A percentile compares a stretch with the other conserved stretches of the same genome.
Conservation (phyloP, 768 basidiomycete species). For the Lactifluus subvellereus region DNA sequence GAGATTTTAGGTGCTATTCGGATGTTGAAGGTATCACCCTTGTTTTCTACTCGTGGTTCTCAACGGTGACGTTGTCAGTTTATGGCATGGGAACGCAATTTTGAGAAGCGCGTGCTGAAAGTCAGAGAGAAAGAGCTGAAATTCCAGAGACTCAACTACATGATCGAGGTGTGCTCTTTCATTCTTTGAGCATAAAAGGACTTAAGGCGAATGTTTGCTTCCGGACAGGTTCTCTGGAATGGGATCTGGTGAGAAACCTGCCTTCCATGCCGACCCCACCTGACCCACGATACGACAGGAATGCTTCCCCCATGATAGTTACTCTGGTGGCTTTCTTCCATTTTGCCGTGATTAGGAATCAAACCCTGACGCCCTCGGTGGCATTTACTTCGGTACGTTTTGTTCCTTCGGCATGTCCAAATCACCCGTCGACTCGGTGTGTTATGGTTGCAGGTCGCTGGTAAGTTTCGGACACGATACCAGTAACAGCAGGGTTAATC, state of each 20-base stretch:
- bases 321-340: constrained; percentile 50
- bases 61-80: constrained; percentile 44
- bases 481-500: neutral
- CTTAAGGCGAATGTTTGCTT: constrained; percentile 3
- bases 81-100: constrained; percentile 93
- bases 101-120: constrained; percentile 66
- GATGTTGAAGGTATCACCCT: constrained; percentile 63
- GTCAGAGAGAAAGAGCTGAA: constrained; percentile 77
- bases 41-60: neutral
- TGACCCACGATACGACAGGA: constrained; percentile 26
- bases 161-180: constrained; percentile 55
- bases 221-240: constrained; percentile 39
- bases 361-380: constrained; percentile 71
- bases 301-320: constrained; percentile 44
- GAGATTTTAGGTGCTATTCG: constrained; percentile 87
- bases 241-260: constrained; percentile 42
- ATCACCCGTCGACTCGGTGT: neutral
- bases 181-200: neutral
- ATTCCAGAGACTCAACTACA: constrained; percentile 82
- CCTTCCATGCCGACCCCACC: neutral
- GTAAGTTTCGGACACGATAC: constrained; percentile 27
- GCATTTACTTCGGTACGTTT: constrained; percentile 58
- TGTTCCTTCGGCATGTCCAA: neutral
- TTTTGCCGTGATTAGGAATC: constrained; percentile 64
- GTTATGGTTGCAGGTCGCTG: constrained; percentile 34